phyloP scores from a whole-genome alignment of 805 yeast genomes.

The Priceomyces melissophilus region DNA sequence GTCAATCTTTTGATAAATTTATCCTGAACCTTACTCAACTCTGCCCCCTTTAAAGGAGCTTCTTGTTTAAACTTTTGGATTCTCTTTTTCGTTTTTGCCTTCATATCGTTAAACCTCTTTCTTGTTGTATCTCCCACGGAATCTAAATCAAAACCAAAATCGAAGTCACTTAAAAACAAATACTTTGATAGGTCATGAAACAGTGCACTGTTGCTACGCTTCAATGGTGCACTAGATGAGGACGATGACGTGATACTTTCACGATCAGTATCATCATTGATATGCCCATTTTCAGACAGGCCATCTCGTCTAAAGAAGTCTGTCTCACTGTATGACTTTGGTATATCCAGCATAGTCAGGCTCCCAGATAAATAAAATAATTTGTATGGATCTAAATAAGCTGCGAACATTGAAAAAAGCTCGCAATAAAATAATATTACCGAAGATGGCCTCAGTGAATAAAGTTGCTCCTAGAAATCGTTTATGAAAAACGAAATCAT shows the following conservation, averaged over 20 bases:
- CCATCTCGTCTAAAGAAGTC: background rate
- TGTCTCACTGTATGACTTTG: constrained; percentile 1
- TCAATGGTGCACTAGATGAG: constrained; percentile 3
- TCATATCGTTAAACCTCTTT: constrained; percentile 34
- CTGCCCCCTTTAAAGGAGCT: constrained; percentile 16
- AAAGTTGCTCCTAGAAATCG: background rate
- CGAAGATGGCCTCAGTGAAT: background rate
- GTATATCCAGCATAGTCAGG: background rate
- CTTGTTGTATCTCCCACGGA: constrained; percentile 33
- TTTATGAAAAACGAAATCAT: background rate
- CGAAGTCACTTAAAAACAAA: constrained; percentile 40
- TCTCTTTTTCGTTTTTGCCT: constrained; percentile 28
- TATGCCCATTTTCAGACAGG: background rate
- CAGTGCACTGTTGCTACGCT: constrained; percentile 25
- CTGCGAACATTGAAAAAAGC: background rate
- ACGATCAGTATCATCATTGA: background rate
- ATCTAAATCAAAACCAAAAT: constrained; percentile 38
- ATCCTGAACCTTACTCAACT: constrained; percentile 30
- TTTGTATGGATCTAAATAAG: background rate
- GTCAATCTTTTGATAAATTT: constrained; percentile 26
- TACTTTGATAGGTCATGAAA: constrained; percentile 36
- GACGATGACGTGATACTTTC: constrained; percentile 1
- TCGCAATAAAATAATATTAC: background rate
- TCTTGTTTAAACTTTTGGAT: constrained; percentile 25
- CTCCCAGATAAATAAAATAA: no score